Conservation (phyloP, 805 yeast genomes). For the Nakazawaea wyomingensis region DNA sequence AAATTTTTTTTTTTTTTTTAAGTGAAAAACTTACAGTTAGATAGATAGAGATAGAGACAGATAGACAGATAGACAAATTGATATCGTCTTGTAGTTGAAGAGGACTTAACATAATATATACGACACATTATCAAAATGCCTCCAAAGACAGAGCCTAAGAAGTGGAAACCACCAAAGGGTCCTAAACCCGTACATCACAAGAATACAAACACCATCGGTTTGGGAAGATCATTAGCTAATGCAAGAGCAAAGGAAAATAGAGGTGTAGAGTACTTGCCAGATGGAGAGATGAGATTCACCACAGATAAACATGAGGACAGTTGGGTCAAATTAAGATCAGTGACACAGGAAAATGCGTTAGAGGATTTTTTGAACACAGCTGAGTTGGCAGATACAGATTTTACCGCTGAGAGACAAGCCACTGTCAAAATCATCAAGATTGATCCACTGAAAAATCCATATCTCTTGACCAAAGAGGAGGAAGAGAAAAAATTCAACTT, state of each 20-base stretch:
- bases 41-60: neutral
- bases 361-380: conserved; percentile 96
- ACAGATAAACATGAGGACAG: conserved; percentile 79
- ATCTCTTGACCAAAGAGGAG: conserved; percentile 61
- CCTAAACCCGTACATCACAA: conserved; percentile 86
- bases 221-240: conserved; percentile 79
- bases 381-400: conserved; percentile 92
- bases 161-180: conserved; percentile 87
- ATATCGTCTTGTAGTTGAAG: too few species aligned
- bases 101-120: too few species aligned
- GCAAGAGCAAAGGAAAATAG: conserved; percentile 66
- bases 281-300: conserved; percentile 85
- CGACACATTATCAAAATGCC: too few species aligned
- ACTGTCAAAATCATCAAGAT: conserved; percentile 81
- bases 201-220: conserved; percentile 77
- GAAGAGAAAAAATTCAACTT: conserved; percentile 52
- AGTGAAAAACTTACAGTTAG: neutral
- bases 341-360: conserved; percentile 88
- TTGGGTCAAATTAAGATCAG: conserved; percentile 89
- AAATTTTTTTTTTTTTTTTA: too few species aligned
- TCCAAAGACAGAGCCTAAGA: conserved; percentile 51
- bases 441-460: conserved; percentile 50
- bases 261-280: conserved; percentile 62
- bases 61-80: too few species aligned
- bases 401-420: conserved; percentile 82